Evolutionary conservation across 2,329 filamentous ascomycete species (phyloP).

Genomic region (Fusarium sp.): DNA sequence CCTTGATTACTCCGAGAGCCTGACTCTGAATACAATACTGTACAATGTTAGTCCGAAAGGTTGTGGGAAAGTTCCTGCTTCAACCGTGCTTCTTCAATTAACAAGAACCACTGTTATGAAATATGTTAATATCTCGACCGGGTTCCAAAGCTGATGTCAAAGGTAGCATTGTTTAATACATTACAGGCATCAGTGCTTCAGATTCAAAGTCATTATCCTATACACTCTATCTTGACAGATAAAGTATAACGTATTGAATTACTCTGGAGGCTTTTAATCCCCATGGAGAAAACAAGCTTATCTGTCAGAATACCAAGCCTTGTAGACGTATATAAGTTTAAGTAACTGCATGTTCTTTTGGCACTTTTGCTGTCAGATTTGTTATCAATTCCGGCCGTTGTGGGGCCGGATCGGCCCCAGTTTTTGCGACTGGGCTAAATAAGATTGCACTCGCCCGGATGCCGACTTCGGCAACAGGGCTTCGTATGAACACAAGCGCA

Average conservation of each 20-base stretch:
- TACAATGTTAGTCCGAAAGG: not conserved
- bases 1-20: not conserved
- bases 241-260: too few species aligned
- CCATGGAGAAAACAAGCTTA: not conserved
- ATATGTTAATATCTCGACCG: not conserved
- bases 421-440: not conserved
- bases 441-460: not conserved
- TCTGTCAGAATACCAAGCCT: not conserved
- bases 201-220: too few species aligned
- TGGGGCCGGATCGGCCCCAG: conserved; percentile 23
- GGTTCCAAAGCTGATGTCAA: not conserved
- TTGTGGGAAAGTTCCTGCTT: not conserved
- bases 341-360: not conserved
- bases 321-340: not conserved
- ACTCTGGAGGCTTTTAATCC: not conserved
- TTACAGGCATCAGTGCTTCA: not conserved
- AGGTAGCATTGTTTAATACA: not conserved
- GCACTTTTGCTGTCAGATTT: not conserved
- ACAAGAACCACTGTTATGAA: not conserved
- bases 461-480: conserved; percentile 36
- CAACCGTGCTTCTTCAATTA: not conserved
- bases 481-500: not conserved
- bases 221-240: too few species aligned
- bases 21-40: not conserved
- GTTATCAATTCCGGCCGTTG: conserved; percentile 5